Base-by-base conservation (phyloP, 23 red algal species). In the Porphyridium purpureum region DNA sequence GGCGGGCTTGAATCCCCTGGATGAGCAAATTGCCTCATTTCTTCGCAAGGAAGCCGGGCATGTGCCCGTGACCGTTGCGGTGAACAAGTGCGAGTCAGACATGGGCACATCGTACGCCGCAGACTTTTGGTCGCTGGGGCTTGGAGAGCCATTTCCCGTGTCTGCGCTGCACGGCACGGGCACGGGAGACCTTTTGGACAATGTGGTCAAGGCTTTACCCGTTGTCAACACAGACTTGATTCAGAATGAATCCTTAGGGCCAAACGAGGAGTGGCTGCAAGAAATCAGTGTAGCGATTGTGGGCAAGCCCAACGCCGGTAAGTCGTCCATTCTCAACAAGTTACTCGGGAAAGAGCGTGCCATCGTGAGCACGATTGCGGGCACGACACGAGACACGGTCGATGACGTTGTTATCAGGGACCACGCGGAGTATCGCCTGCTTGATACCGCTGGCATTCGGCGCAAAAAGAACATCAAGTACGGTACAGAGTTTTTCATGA, bases 401-500 rank as follows among this genome's bases (percentile, higher is more conserved):
- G 88, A 95, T 44, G 81, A 84, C 32, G 68, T 81, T 1, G 27
- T 95, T 8, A 66, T 60, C 5, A 57, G 64, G 8, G 56, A 67
- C 19, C 64, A 72, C 9, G 38, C 60, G 24, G 40, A 53, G 9
- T 95, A 95, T 41, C 53, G 62, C 28, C 67, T 95, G 4, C 84
- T 95, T 50, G 88, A 95, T 64, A 95, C 88, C 21, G 88, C 88
- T 4, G 88, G 88, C 46, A 84, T 95, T 58, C 65, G 88, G 9
- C 60, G 88, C 6, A 95, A 81, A 57, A 80, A 72, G 33, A 76
- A 46, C 27, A 64, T 95, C 1, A 49, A 48, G 34, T 95, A 67
- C 33, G 88, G 88, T 6, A 95, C 88, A 11, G 88, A 95, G 60
- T 95, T 95, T 51, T 95, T 95, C 62, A 95, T 95, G 88, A 84